Conservation (phyloP, 768 basidiomycete genomes). For the Russula virescens region DNA sequence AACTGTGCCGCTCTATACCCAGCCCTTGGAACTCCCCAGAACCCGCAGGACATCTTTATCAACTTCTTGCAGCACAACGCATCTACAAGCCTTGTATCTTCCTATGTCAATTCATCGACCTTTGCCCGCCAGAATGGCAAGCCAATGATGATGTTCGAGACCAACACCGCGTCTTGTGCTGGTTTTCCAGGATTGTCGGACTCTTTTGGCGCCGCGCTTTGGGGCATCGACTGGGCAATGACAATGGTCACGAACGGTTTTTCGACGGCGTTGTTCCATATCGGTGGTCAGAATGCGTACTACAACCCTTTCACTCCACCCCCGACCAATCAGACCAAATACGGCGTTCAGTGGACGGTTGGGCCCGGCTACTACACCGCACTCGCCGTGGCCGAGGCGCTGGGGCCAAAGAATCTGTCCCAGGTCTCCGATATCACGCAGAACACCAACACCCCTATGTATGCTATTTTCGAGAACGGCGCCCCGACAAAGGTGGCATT, state of each 20-base stretch:
- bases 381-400: conserved; percentile 60
- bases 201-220: conserved; percentile 48
- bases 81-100: conserved; percentile 42
- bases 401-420: conserved; percentile 57
- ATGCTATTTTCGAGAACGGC: conserved; percentile 71
- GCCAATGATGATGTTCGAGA: conserved; percentile 53
- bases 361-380: conserved; percentile 71
- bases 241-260: conserved; percentile 48
- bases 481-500: conserved; percentile 55
- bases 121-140: conserved; percentile 35
- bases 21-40: conserved; percentile 32
- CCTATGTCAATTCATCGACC: conserved; percentile 46
- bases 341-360: conserved; percentile 60
- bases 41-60: conserved; percentile 47
- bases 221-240: conserved; percentile 49
- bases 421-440: conserved; percentile 61
- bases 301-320: conserved; percentile 53
- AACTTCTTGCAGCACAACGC: conserved; percentile 57
- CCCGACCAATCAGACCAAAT: conserved; percentile 47
- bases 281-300: conserved; percentile 59
- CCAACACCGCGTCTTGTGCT: conserved; percentile 48
- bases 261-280: conserved; percentile 40
- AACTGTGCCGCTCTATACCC: conserved; percentile 53
- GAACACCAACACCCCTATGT: conserved; percentile 45
- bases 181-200: conserved; percentile 53